Evolutionary conservation across 495 filamentous ascomycete genomes (phyloP), one percentile per base, ranked within the genome.

Genomic region (Durotheca rogersii): DNA sequence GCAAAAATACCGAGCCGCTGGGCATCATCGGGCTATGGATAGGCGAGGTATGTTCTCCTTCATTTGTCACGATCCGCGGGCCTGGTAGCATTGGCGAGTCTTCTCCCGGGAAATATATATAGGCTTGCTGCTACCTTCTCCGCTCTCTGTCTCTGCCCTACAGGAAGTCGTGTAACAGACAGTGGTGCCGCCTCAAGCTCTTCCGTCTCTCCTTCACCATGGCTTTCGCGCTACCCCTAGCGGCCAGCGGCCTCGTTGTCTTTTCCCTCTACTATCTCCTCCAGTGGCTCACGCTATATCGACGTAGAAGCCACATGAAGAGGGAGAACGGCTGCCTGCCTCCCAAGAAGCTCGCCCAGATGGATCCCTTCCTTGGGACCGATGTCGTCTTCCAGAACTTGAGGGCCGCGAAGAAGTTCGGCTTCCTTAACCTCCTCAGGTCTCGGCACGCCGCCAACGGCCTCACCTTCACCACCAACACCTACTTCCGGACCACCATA

Each of bases 401-500:
- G n/a, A 36, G 34, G 11, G 51, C 56, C 0, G 61, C 59, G 12
- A 60, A 56, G 21, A 38, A 51, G 4, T 55, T 54, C 14, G 55
- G 50, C 14, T 67, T 61, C 51, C 60, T 67, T 36, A 37, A 55
- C 33, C 60, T 60, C 19, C 54, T 52, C 29, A 49, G 40, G 17
- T 45, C 42, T 32, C 56, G 59, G 7, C 61, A 65, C 41, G 44
- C 44, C 27, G 35, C 42, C 35, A 49, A 61, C 42, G 64, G 63
- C 25, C 49, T 55, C 42, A 72, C 66, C 6, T 66, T 65, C 42
- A 47, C 52, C 23, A 60, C 59, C 35, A 63, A 58, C 27, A 52
- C 69, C 6, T 41, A 66, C 27, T 43, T 56, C 14, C 60, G 52
- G 15, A 51, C 66, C 3, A 57, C 69, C n/a, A 60, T 81, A 31